These are phyloP conservation scores for Phytophthora citricola DNA, from an alignment of 352 stramenopile species.

Conservation along the genomic window DNA sequence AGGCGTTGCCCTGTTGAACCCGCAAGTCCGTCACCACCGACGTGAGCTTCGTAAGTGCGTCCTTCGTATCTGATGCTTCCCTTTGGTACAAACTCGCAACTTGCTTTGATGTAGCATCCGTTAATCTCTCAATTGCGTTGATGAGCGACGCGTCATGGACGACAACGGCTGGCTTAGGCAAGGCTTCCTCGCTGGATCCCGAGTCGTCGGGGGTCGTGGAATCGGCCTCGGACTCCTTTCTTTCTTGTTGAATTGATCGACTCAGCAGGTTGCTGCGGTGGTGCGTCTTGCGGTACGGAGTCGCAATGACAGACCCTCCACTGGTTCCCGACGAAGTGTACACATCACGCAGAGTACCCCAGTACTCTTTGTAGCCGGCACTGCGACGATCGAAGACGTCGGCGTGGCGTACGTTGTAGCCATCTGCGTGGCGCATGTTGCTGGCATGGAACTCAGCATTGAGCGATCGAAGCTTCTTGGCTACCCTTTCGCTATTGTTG, in stretches of 20 bases:
- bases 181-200: conserved; percentile 43
- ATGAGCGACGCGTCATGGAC: conserved; percentile 69
- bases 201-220: conserved; percentile 66
- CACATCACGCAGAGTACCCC: conserved; percentile 69
- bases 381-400: conserved; percentile 56
- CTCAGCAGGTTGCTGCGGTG: conserved; percentile 17
- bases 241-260: conserved; percentile 8
- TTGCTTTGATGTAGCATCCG: conserved; percentile 64
- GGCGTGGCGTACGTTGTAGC: conserved; percentile 46
- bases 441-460: conserved; percentile 80
- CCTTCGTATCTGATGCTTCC: conserved; percentile 32
- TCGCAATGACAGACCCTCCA: conserved; percentile 9
- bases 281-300: conserved; percentile 24
- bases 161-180: conserved; percentile 47
- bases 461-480: conserved; percentile 76
- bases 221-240: conserved; percentile 52
- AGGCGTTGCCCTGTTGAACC: conserved; percentile 49
- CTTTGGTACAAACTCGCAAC: conserved; percentile 45
- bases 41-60: conserved; percentile 47
- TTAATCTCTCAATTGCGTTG: conserved; percentile 68
- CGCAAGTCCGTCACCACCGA: conserved; percentile 62
- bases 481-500: conserved; percentile 69
- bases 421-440: conserved; percentile 46
- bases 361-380: conserved; percentile 75
- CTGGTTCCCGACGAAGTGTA: conserved; percentile 48